Conservation (phyloP, 2,329 filamentous ascomycete genomes). For the Neurospora sp. region DNA sequence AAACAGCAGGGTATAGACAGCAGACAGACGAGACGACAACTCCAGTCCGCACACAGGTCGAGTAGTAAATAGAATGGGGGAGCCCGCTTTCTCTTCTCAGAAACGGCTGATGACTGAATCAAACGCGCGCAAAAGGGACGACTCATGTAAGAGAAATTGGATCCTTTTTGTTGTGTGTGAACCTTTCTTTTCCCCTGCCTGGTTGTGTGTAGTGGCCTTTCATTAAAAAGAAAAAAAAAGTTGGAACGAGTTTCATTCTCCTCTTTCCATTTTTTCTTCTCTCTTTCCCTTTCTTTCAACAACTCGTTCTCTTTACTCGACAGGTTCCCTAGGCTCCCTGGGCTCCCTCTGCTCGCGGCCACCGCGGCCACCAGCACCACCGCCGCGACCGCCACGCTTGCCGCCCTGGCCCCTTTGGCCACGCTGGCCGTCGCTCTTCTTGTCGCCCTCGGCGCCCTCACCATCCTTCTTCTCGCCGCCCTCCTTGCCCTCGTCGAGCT, state of each 20-base stretch:
- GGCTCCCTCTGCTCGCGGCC: slow-evolving; percentile 39
- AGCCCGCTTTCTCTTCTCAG: not conserved
- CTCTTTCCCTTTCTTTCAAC: not conserved
- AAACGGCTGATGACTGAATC: not conserved
- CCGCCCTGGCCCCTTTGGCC: slow-evolving; percentile 27
- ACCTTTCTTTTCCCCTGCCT: not conserved
- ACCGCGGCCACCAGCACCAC: slow-evolving; percentile 31
- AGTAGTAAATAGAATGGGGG: not conserved
- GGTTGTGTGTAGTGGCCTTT: not conserved
- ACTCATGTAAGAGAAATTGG: not conserved
- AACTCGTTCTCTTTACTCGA: slow-evolving; percentile 19
- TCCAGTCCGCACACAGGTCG: not conserved
- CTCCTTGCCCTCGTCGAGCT: slow-evolving; percentile 38
- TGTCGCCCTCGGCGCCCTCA: slow-evolving; percentile 34
- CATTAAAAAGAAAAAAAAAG: not conserved
- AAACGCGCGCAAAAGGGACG: not conserved
- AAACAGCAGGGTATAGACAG: not conserved
- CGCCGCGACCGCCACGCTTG: slow-evolving; percentile 33
- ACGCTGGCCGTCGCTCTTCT: slow-evolving; percentile 26
- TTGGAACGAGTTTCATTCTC: not conserved
- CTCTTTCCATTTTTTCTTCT: slow-evolving; percentile 5
- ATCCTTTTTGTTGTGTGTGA: not conserved
- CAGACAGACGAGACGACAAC: not conserved
- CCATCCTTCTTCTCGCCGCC: slow-evolving; percentile 34
- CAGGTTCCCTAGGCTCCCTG: slow-evolving; percentile 37